Base-by-base conservation (phyloP, 306 rosid species). In the Mimosa bimucronata region DNA sequence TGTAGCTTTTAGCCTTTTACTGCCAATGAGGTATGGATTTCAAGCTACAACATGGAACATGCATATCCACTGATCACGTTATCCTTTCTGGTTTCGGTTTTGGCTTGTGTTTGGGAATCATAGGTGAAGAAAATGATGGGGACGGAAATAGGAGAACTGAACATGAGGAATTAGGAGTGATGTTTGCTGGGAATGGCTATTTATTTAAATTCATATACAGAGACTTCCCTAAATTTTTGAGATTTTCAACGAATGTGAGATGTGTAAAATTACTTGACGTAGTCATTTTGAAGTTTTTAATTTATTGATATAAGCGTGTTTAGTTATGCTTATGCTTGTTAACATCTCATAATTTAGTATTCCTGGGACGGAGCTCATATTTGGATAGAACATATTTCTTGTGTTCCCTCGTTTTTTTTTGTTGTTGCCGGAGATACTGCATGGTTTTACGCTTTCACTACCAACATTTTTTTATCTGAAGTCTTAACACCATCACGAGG, bases 211-310 rank as follows among this genome's bases (percentile, higher is more conserved):
- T 55, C 44, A 14, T 13, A 31, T 14, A 16, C 34, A 12, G 45
- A n/a, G 18, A 38, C 23, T 6, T 7, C 15, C 23, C 57, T 55
- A 12, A 70, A n/a, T 23, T 68, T 74, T 53, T 12, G 19, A 28
- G 10, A 28, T 5, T 5, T 61, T 61, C 9, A 28, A 28, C 5
- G 4, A 21, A 37, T 37, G 71, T 12, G 9, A 8, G 26, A 31
- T 42, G 12, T 21, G 69, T 14, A 15, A 9, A 13, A 77, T 1
- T 23, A 75, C 23, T 25, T 57, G 57, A 50, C 57, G 57, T 4
- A 66, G 23, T 71, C 74, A 40, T 66, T 31, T 58, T 46, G 21
- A 64, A 44, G 57, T 69, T 77, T 69, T 77, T 23, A 1, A 34
- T 62, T 4, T 46, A n/a, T 68, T 66, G n/a, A 14, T 78, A 3